Evolutionary conservation across 2,329 filamentous ascomycete species (phyloP).

Genomic region (Atkinsonella hypoxylon): DNA sequence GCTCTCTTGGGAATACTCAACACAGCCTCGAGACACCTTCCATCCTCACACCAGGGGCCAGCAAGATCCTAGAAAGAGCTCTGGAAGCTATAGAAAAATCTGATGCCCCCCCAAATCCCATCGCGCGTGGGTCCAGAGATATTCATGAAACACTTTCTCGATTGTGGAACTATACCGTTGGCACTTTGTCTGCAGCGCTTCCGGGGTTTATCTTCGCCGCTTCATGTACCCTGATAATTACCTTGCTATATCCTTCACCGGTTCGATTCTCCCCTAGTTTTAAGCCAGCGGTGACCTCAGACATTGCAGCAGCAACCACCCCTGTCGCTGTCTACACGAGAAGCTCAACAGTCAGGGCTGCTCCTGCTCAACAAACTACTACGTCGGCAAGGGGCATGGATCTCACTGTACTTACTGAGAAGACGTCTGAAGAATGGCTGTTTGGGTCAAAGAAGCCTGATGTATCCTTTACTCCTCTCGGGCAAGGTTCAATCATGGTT

Average conservation of each 20-base stretch:
- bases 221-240: slow-evolving; percentile 14
- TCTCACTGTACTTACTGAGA: slow-evolving; percentile 19
- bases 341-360: slow-evolving; percentile 5
- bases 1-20: slow-evolving; percentile 37
- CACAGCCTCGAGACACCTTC: slow-evolving; percentile 34
- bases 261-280: not conserved
- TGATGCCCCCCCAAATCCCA: slow-evolving; percentile 1
- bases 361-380: slow-evolving; percentile 1
- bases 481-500: slow-evolving; percentile 40
- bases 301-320: slow-evolving; percentile 13
- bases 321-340: slow-evolving; percentile 7
- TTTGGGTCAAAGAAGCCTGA: slow-evolving; percentile 21
- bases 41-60: slow-evolving; percentile 24
- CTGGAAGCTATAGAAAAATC: slow-evolving; percentile 1
- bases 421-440: slow-evolving; percentile 20
- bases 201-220: slow-evolving; percentile 15
- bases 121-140: not conserved
- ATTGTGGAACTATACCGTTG: slow-evolving; percentile 2
- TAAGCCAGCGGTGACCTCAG: slow-evolving; percentile 7
- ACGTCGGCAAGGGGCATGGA: slow-evolving; percentile 13
- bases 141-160: not conserved
- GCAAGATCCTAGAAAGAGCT: slow-evolving; percentile 14
- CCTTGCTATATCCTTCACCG: slow-evolving; percentile 17
- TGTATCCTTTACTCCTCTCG: slow-evolving; percentile 19
- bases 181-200: slow-evolving; percentile 11